Evolutionary conservation across 345 rosid genomes (phyloP).

Genomic region (Lepidium sativum): DNA sequence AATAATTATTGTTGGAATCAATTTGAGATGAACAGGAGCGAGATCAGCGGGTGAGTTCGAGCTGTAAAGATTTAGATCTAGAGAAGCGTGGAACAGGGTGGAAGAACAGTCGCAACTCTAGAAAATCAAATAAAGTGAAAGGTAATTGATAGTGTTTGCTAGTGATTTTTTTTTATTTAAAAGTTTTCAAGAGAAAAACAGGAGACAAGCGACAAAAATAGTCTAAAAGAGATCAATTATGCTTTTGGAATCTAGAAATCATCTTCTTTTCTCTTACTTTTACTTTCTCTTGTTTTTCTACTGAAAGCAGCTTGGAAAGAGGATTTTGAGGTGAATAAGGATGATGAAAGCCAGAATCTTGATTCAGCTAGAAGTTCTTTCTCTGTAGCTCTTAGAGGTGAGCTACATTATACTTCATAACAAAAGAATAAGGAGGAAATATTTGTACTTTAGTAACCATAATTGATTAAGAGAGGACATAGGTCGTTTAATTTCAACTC

Average conservation of each 20-base stretch:
- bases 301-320: conserved; percentile 42
- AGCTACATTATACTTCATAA: not conserved
- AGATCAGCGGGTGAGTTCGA: conserved; percentile 43
- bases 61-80: conserved; percentile 73
- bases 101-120: conserved; percentile 42
- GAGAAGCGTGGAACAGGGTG: conserved; percentile 42
- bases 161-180: not conserved
- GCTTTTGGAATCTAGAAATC: conserved; percentile 9
- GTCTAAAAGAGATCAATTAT: conserved; percentile 17
- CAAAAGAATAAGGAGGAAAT: too few relatives aligned
- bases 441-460: too few relatives aligned
- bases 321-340: conserved; percentile 32
- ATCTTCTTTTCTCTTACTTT: conserved; percentile 8
- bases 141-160: conserved; percentile 25
- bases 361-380: conserved; percentile 87
- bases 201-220: conserved; percentile 7
- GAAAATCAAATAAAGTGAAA: conserved; percentile 53
- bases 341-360: conserved; percentile 38
- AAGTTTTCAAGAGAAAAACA: conserved; percentile 4
- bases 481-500: not conserved
- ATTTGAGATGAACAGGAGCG: conserved; percentile 53
- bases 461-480: not conserved
- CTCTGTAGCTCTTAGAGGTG: conserved; percentile 83
- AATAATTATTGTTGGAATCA: not conserved
- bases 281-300: conserved; percentile 20